phyloP scores from a whole-genome alignment of 257 asterid genomes.

The Plantago ovata region DNA sequence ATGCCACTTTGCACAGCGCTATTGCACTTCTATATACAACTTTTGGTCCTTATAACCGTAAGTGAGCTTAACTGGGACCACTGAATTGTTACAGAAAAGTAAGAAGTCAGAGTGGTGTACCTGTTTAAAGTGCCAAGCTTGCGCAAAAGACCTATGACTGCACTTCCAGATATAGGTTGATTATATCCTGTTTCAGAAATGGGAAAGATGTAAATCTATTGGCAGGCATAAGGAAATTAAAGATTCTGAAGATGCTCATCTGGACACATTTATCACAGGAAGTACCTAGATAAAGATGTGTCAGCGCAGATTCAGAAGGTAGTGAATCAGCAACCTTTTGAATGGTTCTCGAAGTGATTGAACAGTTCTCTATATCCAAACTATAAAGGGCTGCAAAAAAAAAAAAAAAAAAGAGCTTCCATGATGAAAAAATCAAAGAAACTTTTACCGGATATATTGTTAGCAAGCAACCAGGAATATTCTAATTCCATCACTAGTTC shows the following conservation, averaged over 20 bases:
- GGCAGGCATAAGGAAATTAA: slow-evolving; percentile 5
- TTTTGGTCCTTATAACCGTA: background rate
- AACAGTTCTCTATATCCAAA: slow-evolving; percentile 76
- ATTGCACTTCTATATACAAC: too few species aligned
- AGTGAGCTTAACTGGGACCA: slow-evolving; percentile 18
- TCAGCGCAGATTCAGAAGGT: slow-evolving; percentile 60
- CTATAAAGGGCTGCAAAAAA: slow-evolving; percentile 82
- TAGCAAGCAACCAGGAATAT: slow-evolving; percentile 14
- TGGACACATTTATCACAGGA: slow-evolving; percentile 3
- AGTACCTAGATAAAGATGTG: slow-evolving; percentile 74
- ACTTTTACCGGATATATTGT: too few species aligned
- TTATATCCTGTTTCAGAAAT: slow-evolving; percentile 59
- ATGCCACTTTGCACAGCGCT: too few species aligned
- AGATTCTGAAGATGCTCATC: slow-evolving; percentile 16
- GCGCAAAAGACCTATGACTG: slow-evolving; percentile 47
- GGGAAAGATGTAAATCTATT: background rate
- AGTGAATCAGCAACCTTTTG: slow-evolving; percentile 84
- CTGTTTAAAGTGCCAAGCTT: slow-evolving; percentile 63
- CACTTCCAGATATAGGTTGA: slow-evolving; percentile 66
- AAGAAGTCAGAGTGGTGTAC: slow-evolving; percentile 25
- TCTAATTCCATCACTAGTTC: slow-evolving; percentile 1
- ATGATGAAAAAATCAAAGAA: too few species aligned
- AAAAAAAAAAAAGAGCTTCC: slow-evolving; percentile 6
- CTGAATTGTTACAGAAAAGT: slow-evolving; percentile 6
- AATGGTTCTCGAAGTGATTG: slow-evolving; percentile 83